phyloP scores from a whole-genome alignment of 495 filamentous ascomycete genomes.

The Neurospora sp. region DNA sequence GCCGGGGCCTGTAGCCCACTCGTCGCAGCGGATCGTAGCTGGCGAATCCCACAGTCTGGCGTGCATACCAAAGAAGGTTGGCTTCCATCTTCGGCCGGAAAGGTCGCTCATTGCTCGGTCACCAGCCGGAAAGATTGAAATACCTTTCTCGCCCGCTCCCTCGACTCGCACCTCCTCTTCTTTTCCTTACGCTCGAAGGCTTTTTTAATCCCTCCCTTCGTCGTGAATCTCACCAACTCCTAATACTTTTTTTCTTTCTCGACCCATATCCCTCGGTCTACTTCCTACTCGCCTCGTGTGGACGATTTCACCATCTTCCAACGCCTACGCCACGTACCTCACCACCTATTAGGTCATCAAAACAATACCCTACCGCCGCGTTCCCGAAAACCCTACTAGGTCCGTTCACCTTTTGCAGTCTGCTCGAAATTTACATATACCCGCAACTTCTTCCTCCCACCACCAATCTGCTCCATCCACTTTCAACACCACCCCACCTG shows the following conservation, averaged over 20 bases:
- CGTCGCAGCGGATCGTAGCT: conserved; percentile 6
- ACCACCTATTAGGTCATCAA: conserved; percentile 25
- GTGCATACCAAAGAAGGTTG: conserved; percentile 12
- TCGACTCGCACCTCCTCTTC: conserved; percentile 15
- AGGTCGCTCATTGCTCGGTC: conserved; percentile 18
- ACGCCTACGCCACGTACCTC: conserved; percentile 12
- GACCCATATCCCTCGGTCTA: conserved; percentile 6
- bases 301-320: conserved; percentile 15
- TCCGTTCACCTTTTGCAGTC: conserved; percentile 2
- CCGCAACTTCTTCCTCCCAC: conserved; percentile 1
- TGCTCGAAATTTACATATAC: neutral
- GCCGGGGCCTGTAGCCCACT: neutral
- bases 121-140: conserved; percentile 22
- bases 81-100: conserved; percentile 18
- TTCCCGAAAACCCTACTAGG: conserved; percentile 7
- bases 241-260: conserved; percentile 13
- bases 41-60: neutral
- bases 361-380: conserved; percentile 16
- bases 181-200: conserved; percentile 28
- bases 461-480: neutral
- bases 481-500: neutral
- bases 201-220: conserved; percentile 29
- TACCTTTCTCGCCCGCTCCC: conserved; percentile 17
- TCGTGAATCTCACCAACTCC: conserved; percentile 29
- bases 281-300: conserved; percentile 7